Evolutionary conservation across 345 rosid species (phyloP).

Genomic region (Diplotaxis tenuifolia): DNA sequence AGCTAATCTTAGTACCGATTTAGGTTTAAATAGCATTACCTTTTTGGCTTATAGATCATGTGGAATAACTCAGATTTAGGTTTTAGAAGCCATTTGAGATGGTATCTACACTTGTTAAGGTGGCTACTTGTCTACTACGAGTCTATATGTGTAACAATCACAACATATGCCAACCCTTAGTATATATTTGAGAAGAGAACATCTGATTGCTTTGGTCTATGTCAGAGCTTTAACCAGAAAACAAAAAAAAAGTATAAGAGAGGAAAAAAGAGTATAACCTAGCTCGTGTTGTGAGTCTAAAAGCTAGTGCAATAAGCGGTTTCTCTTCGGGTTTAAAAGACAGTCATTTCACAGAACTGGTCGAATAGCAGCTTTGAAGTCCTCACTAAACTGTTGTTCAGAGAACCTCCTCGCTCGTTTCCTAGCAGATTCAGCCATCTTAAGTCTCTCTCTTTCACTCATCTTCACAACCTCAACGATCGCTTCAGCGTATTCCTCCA

Average conservation of each 20-base stretch:
- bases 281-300: constrained; percentile 1
- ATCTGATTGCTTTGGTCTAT: neutral
- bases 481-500: constrained; percentile 74
- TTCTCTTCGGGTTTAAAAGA: neutral
- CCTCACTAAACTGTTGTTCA: constrained; percentile 67
- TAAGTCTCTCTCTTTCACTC: constrained; percentile 63
- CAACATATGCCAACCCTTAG: neutral
- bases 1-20: neutral
- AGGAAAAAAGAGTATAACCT: neutral
- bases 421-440: constrained; percentile 78
- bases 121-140: neutral
- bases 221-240: constrained; percentile 1
- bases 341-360: constrained; percentile 36
- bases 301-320: constrained; percentile 6
- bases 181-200: too few species aligned
- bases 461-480: constrained; percentile 53
- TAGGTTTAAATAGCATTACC: neutral
- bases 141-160: neutral
- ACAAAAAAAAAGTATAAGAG: neutral
- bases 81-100: too few species aligned
- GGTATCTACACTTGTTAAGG: constrained; percentile 50
- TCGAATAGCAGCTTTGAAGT: constrained; percentile 62
- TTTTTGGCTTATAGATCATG: neutral
- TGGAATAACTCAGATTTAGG: neutral
- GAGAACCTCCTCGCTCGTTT: constrained; percentile 68